phyloP scores from a whole-genome alignment of 495 filamentous ascomycete genomes.

The Pseudotulostoma volvatum region DNA sequence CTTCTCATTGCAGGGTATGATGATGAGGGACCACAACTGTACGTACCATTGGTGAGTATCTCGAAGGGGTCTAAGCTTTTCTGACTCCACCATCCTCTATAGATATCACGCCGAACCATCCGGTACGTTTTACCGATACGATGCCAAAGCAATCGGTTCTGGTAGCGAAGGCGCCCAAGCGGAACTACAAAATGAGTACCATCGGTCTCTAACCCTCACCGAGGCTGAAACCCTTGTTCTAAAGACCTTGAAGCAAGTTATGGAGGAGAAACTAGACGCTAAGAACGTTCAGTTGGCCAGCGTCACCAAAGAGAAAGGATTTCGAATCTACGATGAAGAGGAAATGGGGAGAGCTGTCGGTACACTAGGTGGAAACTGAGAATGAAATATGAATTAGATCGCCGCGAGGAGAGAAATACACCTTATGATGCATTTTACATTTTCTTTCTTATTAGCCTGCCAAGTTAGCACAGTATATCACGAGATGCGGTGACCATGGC shows the following conservation, averaged over 20 bases:
- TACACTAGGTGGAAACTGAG: constrained; percentile 38
- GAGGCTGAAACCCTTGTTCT: constrained; percentile 91
- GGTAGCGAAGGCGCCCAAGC: constrained; percentile 94
- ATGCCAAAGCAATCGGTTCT: constrained; percentile 95
- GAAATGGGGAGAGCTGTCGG: constrained; percentile 88
- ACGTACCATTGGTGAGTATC: constrained; percentile 21
- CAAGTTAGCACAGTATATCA: no score
- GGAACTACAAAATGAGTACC: constrained; percentile 95
- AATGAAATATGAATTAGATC: constrained; percentile 11
- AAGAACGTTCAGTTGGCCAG: constrained; percentile 98
- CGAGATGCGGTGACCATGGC: no score
- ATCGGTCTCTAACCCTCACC: constrained; percentile 84
- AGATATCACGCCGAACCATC: constrained; percentile 95
- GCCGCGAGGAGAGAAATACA: no score
- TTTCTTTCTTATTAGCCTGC: no score
- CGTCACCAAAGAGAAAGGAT: constrained; percentile 93
- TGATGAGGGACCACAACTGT: constrained; percentile 90
- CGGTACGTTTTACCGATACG: constrained; percentile 96
- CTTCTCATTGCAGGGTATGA: constrained; percentile 92
- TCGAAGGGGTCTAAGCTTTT: constrained; percentile 1
- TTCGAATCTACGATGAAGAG: constrained; percentile 92
- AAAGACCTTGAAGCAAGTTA: constrained; percentile 98
- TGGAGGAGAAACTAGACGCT: constrained; percentile 97
- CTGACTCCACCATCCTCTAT: not conserved
- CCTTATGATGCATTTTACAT: no score